Evolutionary conservation across 2,329 filamentous ascomycete species (phyloP).

Genomic region (Colletotrichum endophyticum): DNA sequence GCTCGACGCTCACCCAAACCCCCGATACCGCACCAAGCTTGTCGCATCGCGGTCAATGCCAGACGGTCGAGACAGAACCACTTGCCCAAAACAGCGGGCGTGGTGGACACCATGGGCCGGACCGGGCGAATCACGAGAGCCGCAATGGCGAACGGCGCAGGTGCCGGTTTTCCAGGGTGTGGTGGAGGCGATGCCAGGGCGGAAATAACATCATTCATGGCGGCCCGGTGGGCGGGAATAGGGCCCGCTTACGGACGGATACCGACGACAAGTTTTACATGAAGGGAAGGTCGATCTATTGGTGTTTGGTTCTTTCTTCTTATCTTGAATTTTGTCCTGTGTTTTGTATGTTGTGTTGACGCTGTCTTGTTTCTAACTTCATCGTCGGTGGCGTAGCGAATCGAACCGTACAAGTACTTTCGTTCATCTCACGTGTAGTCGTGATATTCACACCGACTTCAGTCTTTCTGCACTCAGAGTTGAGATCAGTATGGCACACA

Average conservation of each 20-base stretch:
- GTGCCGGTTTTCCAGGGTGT: background rate
- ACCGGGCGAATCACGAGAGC: slow-evolving; percentile 12
- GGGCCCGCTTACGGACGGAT: background rate
- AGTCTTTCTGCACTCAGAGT: background rate
- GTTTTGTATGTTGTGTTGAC: background rate
- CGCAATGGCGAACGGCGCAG: background rate
- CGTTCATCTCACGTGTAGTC: background rate
- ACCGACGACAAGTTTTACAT: background rate
- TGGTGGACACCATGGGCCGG: background rate
- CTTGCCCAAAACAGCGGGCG: background rate
- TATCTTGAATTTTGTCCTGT: background rate
- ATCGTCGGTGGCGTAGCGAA: background rate
- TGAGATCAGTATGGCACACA: background rate
- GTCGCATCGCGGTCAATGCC: background rate
- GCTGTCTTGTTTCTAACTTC: background rate
- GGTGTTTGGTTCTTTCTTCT: background rate
- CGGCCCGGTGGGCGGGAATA: background rate
- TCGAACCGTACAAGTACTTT: background rate
- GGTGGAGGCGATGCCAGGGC: slow-evolving; percentile 4
- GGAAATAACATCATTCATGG: slow-evolving; percentile 15
- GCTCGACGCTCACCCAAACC: background rate
- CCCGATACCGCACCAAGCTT: slow-evolving; percentile 12
- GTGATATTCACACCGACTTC: background rate
- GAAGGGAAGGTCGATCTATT: background rate
- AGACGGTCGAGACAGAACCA: background rate